phyloP scores from a whole-genome alignment of 768 basidiomycete genomes.

The Hygrophorus pudorinus region DNA sequence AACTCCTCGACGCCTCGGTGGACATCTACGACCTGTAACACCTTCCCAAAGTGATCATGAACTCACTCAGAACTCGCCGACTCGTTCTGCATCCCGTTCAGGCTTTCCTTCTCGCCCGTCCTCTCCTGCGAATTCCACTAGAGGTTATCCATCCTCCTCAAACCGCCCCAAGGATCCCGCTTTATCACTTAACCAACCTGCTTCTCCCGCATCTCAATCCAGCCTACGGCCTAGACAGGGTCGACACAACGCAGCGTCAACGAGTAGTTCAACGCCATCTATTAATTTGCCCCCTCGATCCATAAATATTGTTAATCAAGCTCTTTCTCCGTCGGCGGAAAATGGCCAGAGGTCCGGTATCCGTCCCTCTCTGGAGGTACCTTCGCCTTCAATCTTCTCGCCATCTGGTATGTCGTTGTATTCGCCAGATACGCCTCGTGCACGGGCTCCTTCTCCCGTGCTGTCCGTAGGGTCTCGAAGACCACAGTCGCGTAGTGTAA shows the following conservation, averaged over 20 bases:
- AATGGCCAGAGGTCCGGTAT: conserved; percentile 1
- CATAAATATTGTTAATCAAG: no score
- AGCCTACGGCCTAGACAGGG: conserved; percentile 21
- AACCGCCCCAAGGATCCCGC: conserved; percentile 11
- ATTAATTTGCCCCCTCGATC: conserved; percentile 11
- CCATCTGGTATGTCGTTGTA: not conserved
- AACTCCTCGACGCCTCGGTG: conserved; percentile 9
- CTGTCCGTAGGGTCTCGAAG: conserved; percentile 19
- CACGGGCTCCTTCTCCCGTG: conserved; percentile 15
- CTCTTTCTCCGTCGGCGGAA: not conserved
- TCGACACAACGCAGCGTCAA: conserved; percentile 34
- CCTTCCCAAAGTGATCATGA: conserved; percentile 19
- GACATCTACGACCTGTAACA: conserved; percentile 13
- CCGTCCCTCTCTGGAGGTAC: conserved; percentile 15
- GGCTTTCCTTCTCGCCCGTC: conserved; percentile 25
- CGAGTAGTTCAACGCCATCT: conserved; percentile 23
- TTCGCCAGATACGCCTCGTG: not conserved
- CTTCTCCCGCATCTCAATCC: conserved; percentile 24
- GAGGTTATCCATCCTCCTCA: conserved; percentile 9
- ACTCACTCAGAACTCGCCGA: conserved; percentile 5
- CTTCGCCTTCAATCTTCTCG: conserved; percentile 6
- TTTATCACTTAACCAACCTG: conserved; percentile 15
- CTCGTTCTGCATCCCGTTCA: conserved; percentile 14
- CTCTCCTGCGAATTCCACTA: conserved; percentile 28
- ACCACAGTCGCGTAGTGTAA: conserved; percentile 18